A percentile compares a stretch with the other conserved stretches of the same genome.
Conservation (phyloP, 2,329 filamentous ascomycete genomes). For the Colletotrichum orchidophilum region DNA sequence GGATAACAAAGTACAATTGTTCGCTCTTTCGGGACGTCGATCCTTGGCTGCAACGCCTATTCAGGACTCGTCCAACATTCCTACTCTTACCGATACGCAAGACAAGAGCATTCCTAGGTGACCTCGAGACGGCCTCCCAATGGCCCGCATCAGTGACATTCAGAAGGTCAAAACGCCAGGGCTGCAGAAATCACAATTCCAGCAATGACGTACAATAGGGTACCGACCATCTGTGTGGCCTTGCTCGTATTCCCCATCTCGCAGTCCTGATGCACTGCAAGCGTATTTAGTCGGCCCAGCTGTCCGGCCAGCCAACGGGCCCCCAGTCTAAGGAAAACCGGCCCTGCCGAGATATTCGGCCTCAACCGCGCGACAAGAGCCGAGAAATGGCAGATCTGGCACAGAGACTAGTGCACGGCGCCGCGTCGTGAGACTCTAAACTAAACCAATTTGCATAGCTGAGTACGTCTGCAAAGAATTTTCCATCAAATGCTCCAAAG, state of each 20-base stretch:
- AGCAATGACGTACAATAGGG: constrained; percentile 18
- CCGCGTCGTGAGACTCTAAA: not conserved
- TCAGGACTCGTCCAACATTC: constrained; percentile 11
- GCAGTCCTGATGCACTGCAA: not conserved
- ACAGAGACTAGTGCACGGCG: constrained; percentile 8
- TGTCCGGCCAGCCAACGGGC: constrained; percentile 25
- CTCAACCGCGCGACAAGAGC: constrained; percentile 5
- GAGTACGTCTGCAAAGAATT: constrained; percentile 9
- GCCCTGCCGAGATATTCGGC: constrained; percentile 20
- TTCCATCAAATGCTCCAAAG: constrained; percentile 10
- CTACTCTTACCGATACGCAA: not conserved
- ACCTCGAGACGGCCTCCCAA: not conserved
- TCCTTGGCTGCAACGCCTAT: constrained; percentile 10
- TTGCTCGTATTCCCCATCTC: not conserved
- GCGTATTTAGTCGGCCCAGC: constrained; percentile 8
- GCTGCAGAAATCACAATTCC: constrained; percentile 5
- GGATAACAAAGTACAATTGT: constrained; percentile 14
- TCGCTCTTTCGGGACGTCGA: not conserved
- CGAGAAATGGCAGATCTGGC: constrained; percentile 2
- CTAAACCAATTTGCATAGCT: not conserved
- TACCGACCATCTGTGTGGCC: constrained; percentile 4
- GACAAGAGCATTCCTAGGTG: constrained; percentile 21
- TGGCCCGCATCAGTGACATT: not conserved
- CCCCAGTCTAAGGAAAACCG: constrained; percentile 12
- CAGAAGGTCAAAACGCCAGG: not conserved